Base-by-base conservation (phyloP, 2,329 filamentous ascomycete genomes). In the Pseudogymnoascus pannorum region DNA sequence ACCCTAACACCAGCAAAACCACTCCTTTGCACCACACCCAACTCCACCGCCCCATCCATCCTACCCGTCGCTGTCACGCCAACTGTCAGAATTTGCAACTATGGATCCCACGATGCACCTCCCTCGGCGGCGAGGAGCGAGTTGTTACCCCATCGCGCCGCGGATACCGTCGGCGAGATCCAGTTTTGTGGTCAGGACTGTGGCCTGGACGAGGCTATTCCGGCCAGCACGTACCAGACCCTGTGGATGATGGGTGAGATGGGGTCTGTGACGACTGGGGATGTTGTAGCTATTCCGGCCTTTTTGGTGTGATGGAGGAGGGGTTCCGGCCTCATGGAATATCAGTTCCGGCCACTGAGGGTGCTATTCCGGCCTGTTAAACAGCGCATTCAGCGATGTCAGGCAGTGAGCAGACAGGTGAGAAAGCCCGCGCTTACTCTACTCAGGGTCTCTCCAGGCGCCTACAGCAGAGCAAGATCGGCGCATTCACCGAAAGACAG, bases 61-160 rank as follows among this genome's bases (percentile, higher is more conserved):
- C 48, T 54, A 31, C 5, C 48, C 48, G 48, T 26, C 48, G 48
- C 48, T 26, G 48, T 54, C 48, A 54, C 48, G 48, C 40, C 48
- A 54, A 54, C 48, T 54, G 48, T 54, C 48, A 54, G 26, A 54
- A 54, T 54, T 54, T 48, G 42, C 48, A 31, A 16, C 26, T 4
- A 54, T 54, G 48, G 26, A 16, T 26, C 26, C 48, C 42, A 54
- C 44, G 44, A 54, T 54, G 48, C 24, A 54, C 9, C 48, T 20
- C 1, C n/a, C 48, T 31, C 48, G 44, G 44, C 44, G 44, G 48
- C 48, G 48, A 31, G 8, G 48, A 31, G n/a, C 3, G 14, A 9
- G 26, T 18, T 54, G 26, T 54, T 54, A 54, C 48, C 48, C 48
- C 48, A 54, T 54, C 48, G 48, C 48, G n/a, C 31, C 48, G 48